Conservation (phyloP, 1,284 basidiomycete species). For the Volvariella surrecta region DNA sequence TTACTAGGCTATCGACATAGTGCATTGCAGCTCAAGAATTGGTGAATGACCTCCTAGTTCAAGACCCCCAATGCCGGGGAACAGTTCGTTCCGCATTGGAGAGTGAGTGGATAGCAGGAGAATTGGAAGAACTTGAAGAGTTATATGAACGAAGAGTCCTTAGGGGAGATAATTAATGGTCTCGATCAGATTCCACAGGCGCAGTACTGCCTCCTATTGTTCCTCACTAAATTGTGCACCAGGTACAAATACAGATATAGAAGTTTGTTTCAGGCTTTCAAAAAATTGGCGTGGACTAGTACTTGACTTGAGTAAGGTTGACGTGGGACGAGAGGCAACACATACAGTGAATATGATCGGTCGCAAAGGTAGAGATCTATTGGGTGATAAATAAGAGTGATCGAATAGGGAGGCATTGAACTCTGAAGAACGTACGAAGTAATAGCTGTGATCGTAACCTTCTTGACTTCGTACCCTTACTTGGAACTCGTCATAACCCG, state of each 20-base stretch:
- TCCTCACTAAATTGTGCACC: background rate
- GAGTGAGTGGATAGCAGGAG: constrained; percentile 54
- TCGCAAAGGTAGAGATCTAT: constrained; percentile 68
- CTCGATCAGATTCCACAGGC: background rate
- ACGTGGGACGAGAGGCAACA: constrained; percentile 9
- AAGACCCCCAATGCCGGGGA: constrained; percentile 45
- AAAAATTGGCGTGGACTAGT: constrained; percentile 69
- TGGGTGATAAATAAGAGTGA: constrained; percentile 34
- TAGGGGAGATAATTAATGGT: constrained; percentile 1
- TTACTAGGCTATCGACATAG: constrained; percentile 1
- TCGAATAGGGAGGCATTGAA: constrained; percentile 26
- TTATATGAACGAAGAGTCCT: constrained; percentile 50
- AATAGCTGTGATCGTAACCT: constrained; percentile 92
- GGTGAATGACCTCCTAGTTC: constrained; percentile 47
- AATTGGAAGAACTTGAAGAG: constrained; percentile 47
- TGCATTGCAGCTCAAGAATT: constrained; percentile 50
- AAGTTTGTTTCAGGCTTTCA: constrained; percentile 52
- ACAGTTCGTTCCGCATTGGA: constrained; percentile 53
- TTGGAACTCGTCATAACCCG: constrained; percentile 68
- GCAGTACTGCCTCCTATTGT: background rate
- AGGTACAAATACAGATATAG: background rate
- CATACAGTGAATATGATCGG: constrained; percentile 56
- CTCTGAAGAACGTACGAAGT: constrained; percentile 58
- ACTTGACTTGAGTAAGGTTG: constrained; percentile 7
- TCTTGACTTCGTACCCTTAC: constrained; percentile 78